Conservation (phyloP, 306 rosid genomes). For the Medicago arabica region DNA sequence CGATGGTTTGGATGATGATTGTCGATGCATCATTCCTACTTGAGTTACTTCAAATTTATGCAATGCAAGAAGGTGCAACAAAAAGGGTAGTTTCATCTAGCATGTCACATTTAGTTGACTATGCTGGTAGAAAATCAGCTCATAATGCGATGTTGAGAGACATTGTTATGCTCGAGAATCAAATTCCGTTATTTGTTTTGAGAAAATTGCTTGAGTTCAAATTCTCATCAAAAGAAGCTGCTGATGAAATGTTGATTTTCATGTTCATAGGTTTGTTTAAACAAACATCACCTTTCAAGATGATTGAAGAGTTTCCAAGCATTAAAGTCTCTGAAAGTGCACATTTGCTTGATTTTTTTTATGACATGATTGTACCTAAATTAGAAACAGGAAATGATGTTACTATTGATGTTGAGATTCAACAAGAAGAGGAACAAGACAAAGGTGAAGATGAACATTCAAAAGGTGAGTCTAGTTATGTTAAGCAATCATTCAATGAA, state of each 20-base stretch:
- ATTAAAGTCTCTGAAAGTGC: constrained; percentile 51
- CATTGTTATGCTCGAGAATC: constrained; percentile 80
- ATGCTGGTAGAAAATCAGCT: constrained; percentile 61
- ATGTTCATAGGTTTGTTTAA: constrained; percentile 65
- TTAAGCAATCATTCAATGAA: constrained; percentile 44
- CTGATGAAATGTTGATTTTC: constrained; percentile 54
- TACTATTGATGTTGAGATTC: constrained; percentile 40
- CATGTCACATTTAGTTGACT: constrained; percentile 73
- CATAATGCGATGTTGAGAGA: constrained; percentile 76
- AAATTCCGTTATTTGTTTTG: constrained; percentile 71
- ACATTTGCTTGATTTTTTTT: constrained; percentile 73
- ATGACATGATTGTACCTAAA: constrained; percentile 60
- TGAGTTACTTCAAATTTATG: constrained; percentile 66
- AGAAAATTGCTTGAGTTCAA: constrained; percentile 63
- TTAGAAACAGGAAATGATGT: constrained; percentile 33
- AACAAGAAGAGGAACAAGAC: constrained; percentile 23
- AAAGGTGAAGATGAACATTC: not conserved
- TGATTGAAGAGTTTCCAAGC: constrained; percentile 47
- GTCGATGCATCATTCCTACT: constrained; percentile 77
- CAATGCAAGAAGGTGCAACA: constrained; percentile 48
- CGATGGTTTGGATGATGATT: constrained; percentile 78
- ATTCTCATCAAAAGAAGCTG: constrained; percentile 48
- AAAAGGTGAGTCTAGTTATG: constrained; percentile 26
- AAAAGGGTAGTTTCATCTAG: constrained; percentile 51
- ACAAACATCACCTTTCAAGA: constrained; percentile 72